Evolutionary conservation across 2,329 filamentous ascomycete species (phyloP).

Genomic region (Phaeosphaeriaceae sp.): DNA sequence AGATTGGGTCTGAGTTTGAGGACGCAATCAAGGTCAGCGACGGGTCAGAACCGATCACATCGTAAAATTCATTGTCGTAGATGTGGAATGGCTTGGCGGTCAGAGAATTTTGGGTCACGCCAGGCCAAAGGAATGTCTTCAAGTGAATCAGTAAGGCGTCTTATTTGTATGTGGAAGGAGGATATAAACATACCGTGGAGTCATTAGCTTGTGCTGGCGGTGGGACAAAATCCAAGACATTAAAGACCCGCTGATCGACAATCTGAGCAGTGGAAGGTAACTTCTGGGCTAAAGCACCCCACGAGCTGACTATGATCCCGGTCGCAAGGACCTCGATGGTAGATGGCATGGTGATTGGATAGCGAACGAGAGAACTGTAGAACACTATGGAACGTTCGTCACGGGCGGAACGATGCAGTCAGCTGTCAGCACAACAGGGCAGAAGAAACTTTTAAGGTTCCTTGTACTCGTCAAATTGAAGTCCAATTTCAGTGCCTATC

Average conservation of each 20-base stretch:
- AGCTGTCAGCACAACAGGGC: too few relatives aligned
- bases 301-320: conserved; percentile 10
- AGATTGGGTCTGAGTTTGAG: conserved; percentile 30
- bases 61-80: conserved; percentile 33
- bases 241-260: conserved; percentile 29
- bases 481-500: too few relatives aligned
- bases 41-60: conserved; percentile 30
- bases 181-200: conserved; percentile 19
- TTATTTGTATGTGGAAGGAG: neutral
- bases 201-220: conserved; percentile 26
- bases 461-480: too few relatives aligned
- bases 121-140: conserved; percentile 29
- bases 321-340: conserved; percentile 11
- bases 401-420: too few relatives aligned
- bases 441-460: too few relatives aligned
- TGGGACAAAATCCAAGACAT: conserved; percentile 25
- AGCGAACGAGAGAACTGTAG: too few relatives aligned
- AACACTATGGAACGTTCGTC: too few relatives aligned
- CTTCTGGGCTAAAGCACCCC: conserved; percentile 19
- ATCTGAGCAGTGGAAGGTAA: conserved; percentile 30
- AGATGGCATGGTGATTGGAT: conserved; percentile 11
- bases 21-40: conserved; percentile 30
- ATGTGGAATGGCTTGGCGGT: conserved; percentile 32
- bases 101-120: conserved; percentile 26
- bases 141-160: conserved; percentile 9